A percentile compares a stretch with the other conserved stretches of the same genome.
Evolutionary conservation across 2,329 filamentous ascomycete species (phyloP).

Genomic region (Torrubiellomyces zombiae): DNA sequence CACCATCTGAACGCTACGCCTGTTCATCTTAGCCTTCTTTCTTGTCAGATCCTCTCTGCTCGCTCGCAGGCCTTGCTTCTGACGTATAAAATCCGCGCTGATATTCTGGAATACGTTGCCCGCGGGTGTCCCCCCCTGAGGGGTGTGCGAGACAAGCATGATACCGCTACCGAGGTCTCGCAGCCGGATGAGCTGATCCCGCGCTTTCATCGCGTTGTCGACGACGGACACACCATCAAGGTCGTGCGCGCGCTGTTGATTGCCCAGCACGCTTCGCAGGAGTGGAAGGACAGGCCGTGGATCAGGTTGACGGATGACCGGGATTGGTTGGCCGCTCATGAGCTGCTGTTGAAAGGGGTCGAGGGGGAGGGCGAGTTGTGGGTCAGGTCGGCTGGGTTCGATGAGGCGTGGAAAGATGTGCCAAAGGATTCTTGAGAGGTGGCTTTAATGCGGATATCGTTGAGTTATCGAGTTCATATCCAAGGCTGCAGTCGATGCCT

Average conservation of each 20-base stretch:
- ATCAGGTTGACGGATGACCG: conserved; percentile 35
- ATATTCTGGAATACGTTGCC: conserved; percentile 59
- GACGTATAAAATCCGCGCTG: conserved; percentile 67
- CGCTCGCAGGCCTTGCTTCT: no score
- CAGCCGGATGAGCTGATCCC: conserved; percentile 30
- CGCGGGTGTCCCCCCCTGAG: conserved; percentile 45
- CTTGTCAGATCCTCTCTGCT: no score
- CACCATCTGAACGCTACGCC: conserved; percentile 57
- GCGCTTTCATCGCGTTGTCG: conserved; percentile 31
- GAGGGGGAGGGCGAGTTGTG: conserved; percentile 36
- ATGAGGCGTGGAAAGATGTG: conserved; percentile 44
- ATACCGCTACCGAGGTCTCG: conserved; percentile 24
- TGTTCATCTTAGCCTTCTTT: no score
- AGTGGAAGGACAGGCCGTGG: conserved; percentile 29
- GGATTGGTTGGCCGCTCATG: conserved; percentile 42
- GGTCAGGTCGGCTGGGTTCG: conserved; percentile 46
- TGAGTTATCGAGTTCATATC: background rate
- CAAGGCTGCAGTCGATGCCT: background rate
- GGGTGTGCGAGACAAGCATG: no score
- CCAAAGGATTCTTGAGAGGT: conserved; percentile 5
- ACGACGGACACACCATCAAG: conserved; percentile 75
- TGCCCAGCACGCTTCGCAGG: conserved; percentile 34
- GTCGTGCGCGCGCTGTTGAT: conserved; percentile 52
- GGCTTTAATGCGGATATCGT: conserved; percentile 1
- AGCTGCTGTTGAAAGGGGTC: conserved; percentile 46